These are phyloP conservation scores for Fomitopsis betulina DNA, from an alignment of 1,284 basidiomycete genomes.

Conservation along the genomic window DNA sequence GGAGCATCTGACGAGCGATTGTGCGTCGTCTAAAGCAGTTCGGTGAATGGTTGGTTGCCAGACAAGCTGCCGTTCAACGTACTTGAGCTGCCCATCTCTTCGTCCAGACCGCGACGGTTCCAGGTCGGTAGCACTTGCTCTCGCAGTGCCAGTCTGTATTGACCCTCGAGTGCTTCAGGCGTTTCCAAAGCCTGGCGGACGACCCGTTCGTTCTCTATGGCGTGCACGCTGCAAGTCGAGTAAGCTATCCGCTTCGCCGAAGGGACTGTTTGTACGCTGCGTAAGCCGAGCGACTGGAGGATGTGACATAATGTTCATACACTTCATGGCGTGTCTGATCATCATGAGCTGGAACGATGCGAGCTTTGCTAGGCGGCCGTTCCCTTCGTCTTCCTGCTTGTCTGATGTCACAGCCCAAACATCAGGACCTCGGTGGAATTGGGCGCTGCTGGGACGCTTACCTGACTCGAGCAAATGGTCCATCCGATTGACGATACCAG, in stretches of 20 bases:
- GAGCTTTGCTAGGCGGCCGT: slow-evolving; percentile 75
- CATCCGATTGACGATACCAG: slow-evolving; percentile 86
- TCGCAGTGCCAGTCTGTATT: slow-evolving; percentile 67
- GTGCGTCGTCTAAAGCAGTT: slow-evolving; percentile 46
- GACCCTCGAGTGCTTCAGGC: slow-evolving; percentile 52
- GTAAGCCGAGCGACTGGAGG: neutral
- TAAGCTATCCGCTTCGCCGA: slow-evolving; percentile 77
- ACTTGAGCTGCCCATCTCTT: slow-evolving; percentile 54
- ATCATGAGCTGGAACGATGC: slow-evolving; percentile 89
- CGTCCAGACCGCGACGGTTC: slow-evolving; percentile 70
- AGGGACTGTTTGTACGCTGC: slow-evolving; percentile 50
- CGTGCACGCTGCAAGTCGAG: slow-evolving; percentile 93
- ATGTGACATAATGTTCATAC: slow-evolving; percentile 37
- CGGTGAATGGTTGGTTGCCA: neutral
- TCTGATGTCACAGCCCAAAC: slow-evolving; percentile 10
- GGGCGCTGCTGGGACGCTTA: slow-evolving; percentile 18
- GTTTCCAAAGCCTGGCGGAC: slow-evolving; percentile 70
- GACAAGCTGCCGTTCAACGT: slow-evolving; percentile 5
- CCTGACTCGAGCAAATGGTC: slow-evolving; percentile 79
- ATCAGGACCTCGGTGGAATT: neutral
- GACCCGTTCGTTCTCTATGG: slow-evolving; percentile 87
- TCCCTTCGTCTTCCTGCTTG: slow-evolving; percentile 23
- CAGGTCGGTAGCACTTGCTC: slow-evolving; percentile 71
- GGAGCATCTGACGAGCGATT: slow-evolving; percentile 76
- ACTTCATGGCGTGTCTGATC: slow-evolving; percentile 94